Percentiles rank a stretch among this genome's conserved stretches.
These are phyloP conservation scores for Withania somnifera DNA, from an alignment of 305 asterid species.

Conservation along the genomic window DNA sequence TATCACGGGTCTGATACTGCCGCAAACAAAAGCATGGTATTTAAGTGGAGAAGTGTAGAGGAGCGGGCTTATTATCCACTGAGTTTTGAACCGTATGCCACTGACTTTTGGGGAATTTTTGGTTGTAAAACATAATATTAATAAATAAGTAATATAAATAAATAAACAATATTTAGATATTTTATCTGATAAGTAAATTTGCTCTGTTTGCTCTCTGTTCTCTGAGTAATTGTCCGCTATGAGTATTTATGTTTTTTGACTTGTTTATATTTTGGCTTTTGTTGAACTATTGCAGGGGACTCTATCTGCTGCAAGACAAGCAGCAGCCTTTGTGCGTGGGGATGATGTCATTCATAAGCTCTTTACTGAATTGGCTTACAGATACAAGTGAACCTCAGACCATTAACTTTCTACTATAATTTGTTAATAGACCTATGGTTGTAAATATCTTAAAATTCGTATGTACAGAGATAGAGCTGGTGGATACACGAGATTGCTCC, in stretches of 20 bases:
- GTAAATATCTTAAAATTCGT: slow-evolving; percentile 3
- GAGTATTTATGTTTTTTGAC: not conserved
- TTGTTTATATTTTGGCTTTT: slow-evolving; percentile 3
- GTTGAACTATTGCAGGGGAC: slow-evolving; percentile 42
- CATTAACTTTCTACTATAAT: not conserved
- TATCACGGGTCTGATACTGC: not conserved
- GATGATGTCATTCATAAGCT: slow-evolving; percentile 92
- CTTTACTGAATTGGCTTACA: slow-evolving; percentile 85
- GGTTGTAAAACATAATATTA: not conserved
- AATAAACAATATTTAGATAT: not conserved
- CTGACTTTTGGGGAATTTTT: not conserved
- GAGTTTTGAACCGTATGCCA: not conserved
- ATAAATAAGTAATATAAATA: no score
- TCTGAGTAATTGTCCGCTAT: not conserved
- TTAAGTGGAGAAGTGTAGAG: not conserved
- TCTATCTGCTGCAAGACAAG: slow-evolving; percentile 82
- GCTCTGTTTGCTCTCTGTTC: not conserved
- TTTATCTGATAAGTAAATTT: not conserved
- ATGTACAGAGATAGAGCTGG: slow-evolving; percentile 74
- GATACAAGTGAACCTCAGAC: slow-evolving; percentile 63
- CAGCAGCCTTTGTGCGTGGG: slow-evolving; percentile 88
- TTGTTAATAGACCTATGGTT: not conserved
- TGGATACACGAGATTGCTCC: slow-evolving; percentile 89
- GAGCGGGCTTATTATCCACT: not conserved
- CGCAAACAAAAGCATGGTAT: not conserved